Base-by-base conservation (phyloP, 2,329 filamentous ascomycete genomes). In the Phialemoniopsis sp. region DNA sequence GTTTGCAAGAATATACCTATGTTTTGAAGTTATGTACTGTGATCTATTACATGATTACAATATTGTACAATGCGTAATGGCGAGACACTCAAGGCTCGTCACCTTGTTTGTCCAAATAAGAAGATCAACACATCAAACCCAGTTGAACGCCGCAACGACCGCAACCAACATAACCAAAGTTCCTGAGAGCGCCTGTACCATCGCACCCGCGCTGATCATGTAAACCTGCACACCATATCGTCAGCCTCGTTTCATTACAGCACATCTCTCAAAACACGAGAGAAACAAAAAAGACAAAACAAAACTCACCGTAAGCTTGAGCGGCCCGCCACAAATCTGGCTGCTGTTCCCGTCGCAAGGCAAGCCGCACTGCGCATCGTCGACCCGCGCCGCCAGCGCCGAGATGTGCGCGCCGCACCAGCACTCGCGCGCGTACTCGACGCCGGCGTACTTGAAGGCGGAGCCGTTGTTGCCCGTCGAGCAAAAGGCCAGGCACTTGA, bases 381-480 rank as follows among this genome's bases (percentile, higher is more conserved):
- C 49, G 9, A 78, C 54, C 44, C 67, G 65, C 9, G 51, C 54
- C 13, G 73, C 66, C 17, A 77, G 63, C 8, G 58, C 55, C 8
- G 67, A 67, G n/a, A 82, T 50, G 34, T 60, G 60, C 14, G 68
- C 60, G 16, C 72, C 66, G 55, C 79, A 82, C 68, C 75, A 82
- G 65, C 78, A 82, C 60, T 81, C 76, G 39, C 74, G 76, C 32
- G 28, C 28, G 37, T 21, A 79, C 59, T 80, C 73, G 31, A 80
- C 51, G 3, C 76, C 76, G 4, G 75, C 76, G 51, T 71, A 77
- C 39, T 59, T 58, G 48, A 68, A 75, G 21, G 58, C 48, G 29
- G 51, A 52, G 37, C 53, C 51, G 21, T 62, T 60, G 26, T 15
- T 28, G 34, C 18, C 17, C 19, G 44, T 50, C n/a, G 55, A 47